Evolutionary conservation across 371 early-diverging fungal species (phyloP).

Genomic region (Mortierella sp.): DNA sequence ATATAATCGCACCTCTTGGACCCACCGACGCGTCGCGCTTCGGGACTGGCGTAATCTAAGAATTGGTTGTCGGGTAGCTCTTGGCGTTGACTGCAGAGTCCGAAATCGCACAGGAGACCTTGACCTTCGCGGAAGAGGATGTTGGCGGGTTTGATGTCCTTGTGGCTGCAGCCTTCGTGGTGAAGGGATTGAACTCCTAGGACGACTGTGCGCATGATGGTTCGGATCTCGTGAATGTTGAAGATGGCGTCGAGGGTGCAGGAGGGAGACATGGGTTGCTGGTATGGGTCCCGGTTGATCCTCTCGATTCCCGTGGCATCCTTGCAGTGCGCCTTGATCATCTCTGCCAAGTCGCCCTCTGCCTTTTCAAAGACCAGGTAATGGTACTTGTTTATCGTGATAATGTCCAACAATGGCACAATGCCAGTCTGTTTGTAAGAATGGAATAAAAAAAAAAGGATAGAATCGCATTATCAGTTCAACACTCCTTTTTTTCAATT

Average conservation of each 20-base stretch:
- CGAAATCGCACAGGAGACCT: conserved; percentile 49
- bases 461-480: background rate
- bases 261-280: conserved; percentile 32
- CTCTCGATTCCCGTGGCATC: conserved; percentile 7
- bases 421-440: conserved; percentile 25
- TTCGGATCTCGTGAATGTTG: conserved; percentile 38
- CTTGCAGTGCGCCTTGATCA: conserved; percentile 30
- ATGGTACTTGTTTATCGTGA: conserved; percentile 53
- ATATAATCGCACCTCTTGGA: conserved; percentile 37
- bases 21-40: conserved; percentile 45
- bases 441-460: background rate
- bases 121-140: conserved; percentile 30
- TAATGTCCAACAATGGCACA: conserved; percentile 45
- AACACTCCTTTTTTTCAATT: background rate
- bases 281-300: conserved; percentile 9
- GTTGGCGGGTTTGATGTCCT: conserved; percentile 58
- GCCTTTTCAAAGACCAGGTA: conserved; percentile 50
- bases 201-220: conserved; percentile 42
- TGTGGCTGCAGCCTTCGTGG: conserved; percentile 48
- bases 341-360: conserved; percentile 46
- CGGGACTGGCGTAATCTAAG: conserved; percentile 51
- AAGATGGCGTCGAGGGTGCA: conserved; percentile 29
- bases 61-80: conserved; percentile 47
- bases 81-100: conserved; percentile 42
- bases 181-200: conserved; percentile 34